Evolutionary conservation across 1,284 basidiomycete genomes (phyloP).

Genomic region (Vanrija sp.): DNA sequence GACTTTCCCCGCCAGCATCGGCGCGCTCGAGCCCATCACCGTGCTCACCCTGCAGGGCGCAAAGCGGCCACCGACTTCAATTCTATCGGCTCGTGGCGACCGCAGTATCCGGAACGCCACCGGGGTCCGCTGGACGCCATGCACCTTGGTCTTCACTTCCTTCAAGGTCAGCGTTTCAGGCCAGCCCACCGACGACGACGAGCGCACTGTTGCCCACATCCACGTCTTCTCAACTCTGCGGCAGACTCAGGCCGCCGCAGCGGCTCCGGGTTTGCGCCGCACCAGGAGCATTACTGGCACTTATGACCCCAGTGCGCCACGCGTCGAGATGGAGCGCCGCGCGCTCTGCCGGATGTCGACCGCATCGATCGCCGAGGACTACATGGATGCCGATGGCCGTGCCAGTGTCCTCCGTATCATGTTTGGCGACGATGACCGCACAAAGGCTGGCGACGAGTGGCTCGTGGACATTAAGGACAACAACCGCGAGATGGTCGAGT

Average conservation of each 20-base stretch:
- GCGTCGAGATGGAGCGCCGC: conserved; percentile 17
- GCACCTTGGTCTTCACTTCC: conserved; percentile 16
- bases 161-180: conserved; percentile 15
- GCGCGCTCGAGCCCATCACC: conserved; percentile 27
- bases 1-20: conserved; percentile 23
- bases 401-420: conserved; percentile 12
- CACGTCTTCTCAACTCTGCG: conserved; percentile 11
- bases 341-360: conserved; percentile 8
- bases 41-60: conserved; percentile 23
- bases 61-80: conserved; percentile 6
- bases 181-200: conserved; percentile 1
- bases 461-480: conserved; percentile 32
- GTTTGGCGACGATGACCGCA: conserved; percentile 16
- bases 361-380: conserved; percentile 6
- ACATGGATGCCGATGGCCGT: conserved; percentile 6
- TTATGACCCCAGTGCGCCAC: neutral
- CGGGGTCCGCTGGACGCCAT: conserved; percentile 11
- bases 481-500: conserved; percentile 29
- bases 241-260: neutral
- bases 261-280: neutral
- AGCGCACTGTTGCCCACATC: conserved; percentile 18
- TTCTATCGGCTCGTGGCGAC: neutral
- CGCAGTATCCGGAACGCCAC: neutral
- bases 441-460: conserved; percentile 25
- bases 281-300: neutral